These are phyloP conservation scores for Brassica cretica DNA, from an alignment of 345 rosid genomes.

Conservation along the genomic window DNA sequence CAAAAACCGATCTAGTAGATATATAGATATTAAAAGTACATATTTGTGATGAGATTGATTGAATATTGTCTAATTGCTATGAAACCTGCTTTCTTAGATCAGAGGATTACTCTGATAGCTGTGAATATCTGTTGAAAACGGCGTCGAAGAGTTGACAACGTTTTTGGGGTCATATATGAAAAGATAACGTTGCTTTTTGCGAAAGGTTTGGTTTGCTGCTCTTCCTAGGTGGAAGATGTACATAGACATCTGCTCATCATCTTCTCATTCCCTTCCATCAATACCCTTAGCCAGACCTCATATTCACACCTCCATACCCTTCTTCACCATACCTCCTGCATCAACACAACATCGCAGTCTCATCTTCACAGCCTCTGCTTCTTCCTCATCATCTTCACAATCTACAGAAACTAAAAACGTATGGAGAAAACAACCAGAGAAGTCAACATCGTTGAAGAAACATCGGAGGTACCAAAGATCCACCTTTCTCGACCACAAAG, in stretches of 20 bases:
- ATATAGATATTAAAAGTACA: too few relatives aligned
- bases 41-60: too few relatives aligned
- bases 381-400: constrained; percentile 28
- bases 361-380: constrained; percentile 37
- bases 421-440: constrained; percentile 54
- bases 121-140: not conserved
- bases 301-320: constrained; percentile 38
- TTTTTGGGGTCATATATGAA: not conserved
- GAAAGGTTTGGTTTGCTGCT: not conserved
- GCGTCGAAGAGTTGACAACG: not conserved
- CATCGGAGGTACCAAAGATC: constrained; percentile 41
- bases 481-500: constrained; percentile 54
- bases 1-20: too few relatives aligned
- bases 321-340: not conserved
- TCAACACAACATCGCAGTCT: constrained; percentile 28
- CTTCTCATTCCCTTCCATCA: constrained; percentile 41
- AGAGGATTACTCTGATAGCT: not conserved
- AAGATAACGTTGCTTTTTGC: not conserved
- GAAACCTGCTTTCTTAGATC: too few relatives aligned
- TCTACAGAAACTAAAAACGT: constrained; percentile 46
- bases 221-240: constrained; percentile 25
- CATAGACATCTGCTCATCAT: constrained; percentile 36
- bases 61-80: too few relatives aligned
- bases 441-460: constrained; percentile 14
- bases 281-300: constrained; percentile 38